A percentile compares a stretch with the other conserved stretches of the same genome.
Conservation (phyloP, 2,329 filamentous ascomycete species). For the Penicillium sp. region DNA sequence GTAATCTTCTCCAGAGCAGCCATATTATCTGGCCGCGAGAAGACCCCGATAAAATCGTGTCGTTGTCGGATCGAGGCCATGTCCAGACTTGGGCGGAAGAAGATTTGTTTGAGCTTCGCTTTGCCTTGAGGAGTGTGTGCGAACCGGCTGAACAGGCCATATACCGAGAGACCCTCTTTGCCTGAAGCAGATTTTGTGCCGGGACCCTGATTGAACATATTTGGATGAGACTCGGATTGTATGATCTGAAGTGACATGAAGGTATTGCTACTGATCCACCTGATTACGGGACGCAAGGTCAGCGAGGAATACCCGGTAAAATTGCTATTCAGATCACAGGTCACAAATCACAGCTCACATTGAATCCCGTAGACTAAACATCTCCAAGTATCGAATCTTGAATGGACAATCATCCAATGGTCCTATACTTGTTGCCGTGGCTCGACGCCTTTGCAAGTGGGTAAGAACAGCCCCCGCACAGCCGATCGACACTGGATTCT, state of each 20-base stretch:
- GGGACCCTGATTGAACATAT: conserved; percentile 76
- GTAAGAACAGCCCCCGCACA: conserved; percentile 88
- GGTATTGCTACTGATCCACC: conserved; percentile 84
- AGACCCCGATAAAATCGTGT: conserved; percentile 69
- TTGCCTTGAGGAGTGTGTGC: conserved; percentile 82
- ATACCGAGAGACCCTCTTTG: conserved; percentile 84
- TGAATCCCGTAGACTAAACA: conserved; percentile 71
- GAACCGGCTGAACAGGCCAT: conserved; percentile 78
- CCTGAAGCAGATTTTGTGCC: conserved; percentile 64
- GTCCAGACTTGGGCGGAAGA: conserved; percentile 78
- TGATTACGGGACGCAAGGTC: conserved; percentile 44
- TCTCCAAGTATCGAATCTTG: conserved; percentile 68
- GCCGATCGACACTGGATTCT: conserved; percentile 75
- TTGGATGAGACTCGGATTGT: conserved; percentile 80
- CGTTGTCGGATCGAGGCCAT: conserved; percentile 71
- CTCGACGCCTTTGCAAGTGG: conserved; percentile 73
- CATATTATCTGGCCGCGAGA: conserved; percentile 72
- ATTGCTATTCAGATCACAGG: conserved; percentile 17
- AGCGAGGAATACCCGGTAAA: background rate
- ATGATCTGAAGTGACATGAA: conserved; percentile 84
- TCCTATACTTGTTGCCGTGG: conserved; percentile 66
- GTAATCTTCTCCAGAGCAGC: conserved; percentile 61
- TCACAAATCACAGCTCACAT: conserved; percentile 66
- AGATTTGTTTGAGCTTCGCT: conserved; percentile 73
- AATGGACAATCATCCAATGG: conserved; percentile 64